Conservation (phyloP, 495 filamentous ascomycete species). For the Xylaria flabelliformis region DNA sequence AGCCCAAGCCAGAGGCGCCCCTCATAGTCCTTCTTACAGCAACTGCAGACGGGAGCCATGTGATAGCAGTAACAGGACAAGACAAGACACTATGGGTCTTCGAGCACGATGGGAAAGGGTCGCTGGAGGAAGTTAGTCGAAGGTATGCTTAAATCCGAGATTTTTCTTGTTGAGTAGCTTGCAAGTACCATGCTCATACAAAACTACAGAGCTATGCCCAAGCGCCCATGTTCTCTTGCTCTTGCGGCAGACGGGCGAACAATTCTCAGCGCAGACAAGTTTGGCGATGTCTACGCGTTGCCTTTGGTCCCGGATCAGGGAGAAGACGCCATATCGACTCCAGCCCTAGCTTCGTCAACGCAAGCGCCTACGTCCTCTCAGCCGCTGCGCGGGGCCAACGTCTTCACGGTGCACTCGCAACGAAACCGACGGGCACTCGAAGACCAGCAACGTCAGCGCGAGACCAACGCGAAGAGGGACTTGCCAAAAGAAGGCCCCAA, state of each 20-base stretch:
- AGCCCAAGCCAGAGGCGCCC: constrained; percentile 42
- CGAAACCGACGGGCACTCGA: constrained; percentile 77
- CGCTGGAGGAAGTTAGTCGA: constrained; percentile 70
- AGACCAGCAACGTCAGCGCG: constrained; percentile 77
- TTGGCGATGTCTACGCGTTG: constrained; percentile 93
- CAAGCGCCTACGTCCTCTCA: constrained; percentile 15
- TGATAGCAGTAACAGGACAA: constrained; percentile 81
- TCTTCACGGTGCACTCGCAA: constrained; percentile 81
- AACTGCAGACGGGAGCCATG: constrained; percentile 65
- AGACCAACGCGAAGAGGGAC: constrained; percentile 53
- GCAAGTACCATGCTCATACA: constrained; percentile 20
- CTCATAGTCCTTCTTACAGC: constrained; percentile 64
- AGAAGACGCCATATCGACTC: constrained; percentile 18
- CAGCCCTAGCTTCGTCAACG: constrained; percentile 17
- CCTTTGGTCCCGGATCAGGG: constrained; percentile 66
- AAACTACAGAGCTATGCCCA: constrained; percentile 76
- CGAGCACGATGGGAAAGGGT: constrained; percentile 63
- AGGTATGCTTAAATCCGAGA: constrained; percentile 57
- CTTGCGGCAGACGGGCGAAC: constrained; percentile 70
- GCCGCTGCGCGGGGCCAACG: constrained; percentile 59
- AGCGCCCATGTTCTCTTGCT: constrained; percentile 77
- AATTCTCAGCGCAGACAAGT: constrained; percentile 88
- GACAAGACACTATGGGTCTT: constrained; percentile 92
- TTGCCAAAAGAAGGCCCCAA: constrained; percentile 50
- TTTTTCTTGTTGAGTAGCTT: not conserved